These are phyloP conservation scores for Stentor coeruleus DNA, from an alignment of 73 alveolate genomes.

Conservation along the genomic window DNA sequence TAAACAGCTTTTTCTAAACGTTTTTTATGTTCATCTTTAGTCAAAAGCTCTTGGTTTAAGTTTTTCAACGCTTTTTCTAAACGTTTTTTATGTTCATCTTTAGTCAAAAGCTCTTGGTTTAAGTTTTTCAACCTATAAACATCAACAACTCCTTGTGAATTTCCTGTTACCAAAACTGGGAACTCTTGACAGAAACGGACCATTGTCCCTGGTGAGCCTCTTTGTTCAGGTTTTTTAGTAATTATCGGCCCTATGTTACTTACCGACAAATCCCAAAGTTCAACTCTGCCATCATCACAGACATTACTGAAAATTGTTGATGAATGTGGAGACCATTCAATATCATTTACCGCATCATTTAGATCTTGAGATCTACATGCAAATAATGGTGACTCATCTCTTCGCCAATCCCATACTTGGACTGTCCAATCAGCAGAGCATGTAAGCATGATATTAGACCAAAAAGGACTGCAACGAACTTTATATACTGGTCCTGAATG, in stretches of 20 bases:
- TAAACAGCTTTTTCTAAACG: slow-evolving; percentile 66
- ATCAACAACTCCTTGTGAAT: slow-evolving; percentile 80
- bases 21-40: slow-evolving; percentile 67
- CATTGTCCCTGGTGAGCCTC: slow-evolving; percentile 81
- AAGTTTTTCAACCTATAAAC: slow-evolving; percentile 78
- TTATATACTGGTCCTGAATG: slow-evolving; percentile 98
- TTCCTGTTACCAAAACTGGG: slow-evolving; percentile 92
- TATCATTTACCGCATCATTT: slow-evolving; percentile 92
- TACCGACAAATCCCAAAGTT: slow-evolving; percentile 92
- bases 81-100: slow-evolving; percentile 69
- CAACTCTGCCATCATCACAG: slow-evolving; percentile 98
- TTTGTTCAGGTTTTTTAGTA: slow-evolving; percentile 35
- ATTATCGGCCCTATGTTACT: slow-evolving; percentile 59
- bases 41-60: slow-evolving; percentile 77
- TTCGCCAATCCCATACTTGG: slow-evolving; percentile 91
- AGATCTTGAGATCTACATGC: slow-evolving; percentile 56
- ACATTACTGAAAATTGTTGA: slow-evolving; percentile 94
- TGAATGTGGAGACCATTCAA: slow-evolving; percentile 91
- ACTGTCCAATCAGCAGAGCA: slow-evolving; percentile 99
- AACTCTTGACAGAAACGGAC: slow-evolving; percentile 83
- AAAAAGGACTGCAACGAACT: slow-evolving; percentile 94
- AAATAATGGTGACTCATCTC: slow-evolving; percentile 54
- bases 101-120: slow-evolving; percentile 80
- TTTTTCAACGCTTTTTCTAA: slow-evolving; percentile 62
- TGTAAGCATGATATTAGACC: slow-evolving; percentile 83